A percentile compares a stretch with the other conserved stretches of the same genome.
phyloP scores from a whole-genome alignment of 1,284 basidiomycete species.

The Trichosporon inkin region DNA sequence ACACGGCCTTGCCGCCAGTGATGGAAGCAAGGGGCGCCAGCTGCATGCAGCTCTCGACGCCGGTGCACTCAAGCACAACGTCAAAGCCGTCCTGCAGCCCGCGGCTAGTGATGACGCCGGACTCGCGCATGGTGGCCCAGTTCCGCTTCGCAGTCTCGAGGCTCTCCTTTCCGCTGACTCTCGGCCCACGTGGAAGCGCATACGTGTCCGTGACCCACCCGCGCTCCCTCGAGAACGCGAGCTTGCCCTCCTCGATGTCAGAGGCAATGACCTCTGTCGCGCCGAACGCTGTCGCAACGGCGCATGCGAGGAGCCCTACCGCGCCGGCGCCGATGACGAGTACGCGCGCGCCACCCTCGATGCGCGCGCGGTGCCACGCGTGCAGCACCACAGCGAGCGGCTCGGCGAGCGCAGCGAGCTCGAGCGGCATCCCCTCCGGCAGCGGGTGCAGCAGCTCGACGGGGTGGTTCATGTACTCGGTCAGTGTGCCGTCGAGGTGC shows the following conservation, averaged over 20 bases:
- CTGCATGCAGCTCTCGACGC: constrained; percentile 84
- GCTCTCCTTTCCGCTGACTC: constrained; percentile 59
- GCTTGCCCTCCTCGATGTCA: constrained; percentile 75
- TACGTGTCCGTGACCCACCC: constrained; percentile 72
- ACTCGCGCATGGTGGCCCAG: constrained; percentile 52
- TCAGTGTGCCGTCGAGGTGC: constrained; percentile 86
- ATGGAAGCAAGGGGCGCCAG: constrained; percentile 55
- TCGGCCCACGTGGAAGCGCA: constrained; percentile 58
- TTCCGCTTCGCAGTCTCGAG: constrained; percentile 62
- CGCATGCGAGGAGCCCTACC: constrained; percentile 82
- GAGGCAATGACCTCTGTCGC: constrained; percentile 69
- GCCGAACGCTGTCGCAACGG: constrained; percentile 68
- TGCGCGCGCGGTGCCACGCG: constrained; percentile 65
- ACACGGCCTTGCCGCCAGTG: constrained; percentile 81
- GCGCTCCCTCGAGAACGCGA: constrained; percentile 67
- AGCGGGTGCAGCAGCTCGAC: constrained; percentile 79
- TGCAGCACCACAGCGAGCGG: constrained; percentile 86
- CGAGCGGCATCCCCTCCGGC: constrained; percentile 68
- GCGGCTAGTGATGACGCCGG: constrained; percentile 28
- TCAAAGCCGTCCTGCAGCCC: constrained; percentile 75
- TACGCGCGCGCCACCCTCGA: constrained; percentile 62
- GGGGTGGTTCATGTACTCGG: constrained; percentile 83
- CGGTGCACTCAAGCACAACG: constrained; percentile 85
- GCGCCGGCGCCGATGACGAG: constrained; percentile 88
- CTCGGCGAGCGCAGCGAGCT: constrained; percentile 80